These are phyloP conservation scores for Rhodomyrtus tomentosa DNA, from an alignment of 345 rosid species.

Conservation along the genomic window DNA sequence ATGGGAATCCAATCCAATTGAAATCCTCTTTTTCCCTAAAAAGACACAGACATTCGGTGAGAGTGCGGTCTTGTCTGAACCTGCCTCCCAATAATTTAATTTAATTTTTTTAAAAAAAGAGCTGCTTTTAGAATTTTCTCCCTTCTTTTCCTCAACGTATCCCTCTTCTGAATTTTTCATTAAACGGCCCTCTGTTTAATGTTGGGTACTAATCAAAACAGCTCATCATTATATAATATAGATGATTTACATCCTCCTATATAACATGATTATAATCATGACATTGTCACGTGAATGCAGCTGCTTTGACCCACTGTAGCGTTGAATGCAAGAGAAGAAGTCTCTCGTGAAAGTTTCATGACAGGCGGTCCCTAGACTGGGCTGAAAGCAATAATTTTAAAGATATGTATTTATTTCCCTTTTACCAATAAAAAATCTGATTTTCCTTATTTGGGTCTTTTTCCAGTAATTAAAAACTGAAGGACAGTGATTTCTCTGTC, in stretches of 20 bases:
- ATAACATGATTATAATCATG: neutral
- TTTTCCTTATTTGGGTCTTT: neutral
- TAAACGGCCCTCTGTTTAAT: neutral
- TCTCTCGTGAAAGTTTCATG: neutral
- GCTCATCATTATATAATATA: neutral
- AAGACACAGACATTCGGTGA: neutral
- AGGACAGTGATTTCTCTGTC: neutral
- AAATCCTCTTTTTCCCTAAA: neutral
- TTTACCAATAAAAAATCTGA: neutral
- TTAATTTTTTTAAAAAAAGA: too few species aligned
- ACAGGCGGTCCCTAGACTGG: neutral
- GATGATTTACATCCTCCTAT: neutral
- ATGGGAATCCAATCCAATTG: slow-evolving; percentile 1
- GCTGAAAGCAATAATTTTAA: neutral
- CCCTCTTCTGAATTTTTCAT: neutral
- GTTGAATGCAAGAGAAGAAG: neutral
- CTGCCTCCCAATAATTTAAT: neutral
- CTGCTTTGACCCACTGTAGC: neutral
- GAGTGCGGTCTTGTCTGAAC: neutral
- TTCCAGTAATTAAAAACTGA: neutral
- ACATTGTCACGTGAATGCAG: neutral
- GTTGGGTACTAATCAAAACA: neutral
- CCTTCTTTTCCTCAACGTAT: neutral
- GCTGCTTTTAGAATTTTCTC: neutral
- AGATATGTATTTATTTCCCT: neutral